Evolutionary conservation across 805 yeast genomes (phyloP).

Genomic region (Sungouiozyma intestinalis): DNA sequence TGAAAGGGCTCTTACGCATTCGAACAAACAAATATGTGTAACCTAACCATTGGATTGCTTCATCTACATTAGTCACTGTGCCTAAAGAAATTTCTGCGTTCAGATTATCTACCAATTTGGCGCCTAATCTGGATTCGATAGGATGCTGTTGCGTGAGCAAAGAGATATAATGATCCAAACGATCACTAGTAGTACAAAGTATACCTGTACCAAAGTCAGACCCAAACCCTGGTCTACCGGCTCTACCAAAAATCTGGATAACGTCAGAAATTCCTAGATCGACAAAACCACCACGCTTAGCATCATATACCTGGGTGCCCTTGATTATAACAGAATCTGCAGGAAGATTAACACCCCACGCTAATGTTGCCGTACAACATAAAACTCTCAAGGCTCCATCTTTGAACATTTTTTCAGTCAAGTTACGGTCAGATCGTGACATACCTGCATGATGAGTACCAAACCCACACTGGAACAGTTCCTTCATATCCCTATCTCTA

Average conservation of each 20-base stretch:
- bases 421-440: conserved; percentile 80
- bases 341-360: conserved; percentile 99
- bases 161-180: conserved; percentile 79
- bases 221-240: conserved; percentile 92
- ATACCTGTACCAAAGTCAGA: conserved; percentile 90
- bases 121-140: conserved; percentile 74
- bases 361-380: conserved; percentile 94
- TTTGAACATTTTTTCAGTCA: conserved; percentile 79
- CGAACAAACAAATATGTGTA: conserved; percentile 90
- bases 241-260: conserved; percentile 96
- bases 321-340: conserved; percentile 95
- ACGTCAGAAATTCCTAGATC: conserved; percentile 95
- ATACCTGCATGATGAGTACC: conserved; percentile 98
- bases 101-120: conserved; percentile 76
- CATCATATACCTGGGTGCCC: conserved; percentile 92
- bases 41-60: conserved; percentile 96
- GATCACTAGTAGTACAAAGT: conserved; percentile 71
- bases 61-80: conserved; percentile 87
- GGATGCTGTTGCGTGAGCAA: conserved; percentile 91
- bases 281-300: conserved; percentile 87
- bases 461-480: conserved; percentile 70
- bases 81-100: conserved; percentile 96
- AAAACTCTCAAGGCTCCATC: conserved; percentile 80
- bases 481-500: conserved; percentile 69
- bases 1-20: conserved; percentile 89